Base-by-base conservation (phyloP, 331 rosid species). In the Prunus yedoensis region DNA sequence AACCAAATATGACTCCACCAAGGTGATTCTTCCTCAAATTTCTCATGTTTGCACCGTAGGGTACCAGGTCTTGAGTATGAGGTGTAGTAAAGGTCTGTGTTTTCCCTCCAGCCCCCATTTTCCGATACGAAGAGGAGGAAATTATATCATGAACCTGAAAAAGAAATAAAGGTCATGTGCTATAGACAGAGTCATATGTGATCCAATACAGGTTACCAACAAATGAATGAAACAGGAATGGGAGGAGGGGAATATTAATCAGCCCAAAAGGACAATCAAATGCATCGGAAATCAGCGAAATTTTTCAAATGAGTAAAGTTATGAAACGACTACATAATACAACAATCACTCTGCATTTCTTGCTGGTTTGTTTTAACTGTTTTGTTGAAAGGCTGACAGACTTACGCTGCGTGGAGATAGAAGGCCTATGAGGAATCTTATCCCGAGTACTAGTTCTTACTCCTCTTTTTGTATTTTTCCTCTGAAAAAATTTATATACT, bases 1-100 rank as follows among this genome's bases (percentile, higher is more conserved):
- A 92, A 27, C 97, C 99, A 87, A 94, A 92, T 75, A 92, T 88
- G 79, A 92, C 94, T 25, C 97, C 90, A 41, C 97, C 99, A 73
- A 95, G 94, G 74, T 85, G 80, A 78, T 70, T 52, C 78, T 85
- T 89, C 17, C 43, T 53, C 90, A 95, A 81, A 76, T 89, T 89
- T 77, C 97, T 90, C 64, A 73, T 61, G 21, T 10, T 13, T 35
- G 15, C 46, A 62, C 54, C 70, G 61, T 17, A 52, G 21, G 8
- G 5, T 41, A 0, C 27, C 25, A 54, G 8, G 50, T 76, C 54
- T 58, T 85, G 43, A 46, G 72, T 32, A 30, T 71, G 9, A 75
- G 83, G 50, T 35, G 14, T 14, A 4, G 14, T 3, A 59, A 45
- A 70, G 14, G 78, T 61, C 18, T 78, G 88, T 53, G 61, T 12